Evolutionary conservation across 768 basidiomycete genomes (phyloP).

Genomic region (Amanita phalloides): DNA sequence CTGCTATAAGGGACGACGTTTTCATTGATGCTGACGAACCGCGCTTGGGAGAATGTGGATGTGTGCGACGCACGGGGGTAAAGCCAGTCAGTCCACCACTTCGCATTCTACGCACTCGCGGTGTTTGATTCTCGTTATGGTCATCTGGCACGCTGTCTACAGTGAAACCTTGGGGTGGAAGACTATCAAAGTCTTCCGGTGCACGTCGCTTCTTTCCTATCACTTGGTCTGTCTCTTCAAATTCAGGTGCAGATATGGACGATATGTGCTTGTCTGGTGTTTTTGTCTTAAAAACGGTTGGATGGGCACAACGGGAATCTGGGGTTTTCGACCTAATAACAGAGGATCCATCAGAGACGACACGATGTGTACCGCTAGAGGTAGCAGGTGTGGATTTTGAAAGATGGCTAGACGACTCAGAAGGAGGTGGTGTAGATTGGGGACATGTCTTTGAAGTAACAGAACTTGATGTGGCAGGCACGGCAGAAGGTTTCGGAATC

Average conservation of each 20-base stretch:
- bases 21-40: conserved; percentile 17
- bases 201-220: conserved; percentile 65
- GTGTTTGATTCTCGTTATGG: conserved; percentile 35
- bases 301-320: conserved; percentile 27
- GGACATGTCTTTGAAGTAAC: conserved; percentile 12
- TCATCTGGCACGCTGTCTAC: conserved; percentile 38
- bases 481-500: conserved; percentile 5
- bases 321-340: conserved; percentile 42
- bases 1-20: conserved; percentile 31
- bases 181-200: conserved; percentile 59
- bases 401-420: conserved; percentile 10
- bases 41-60: conserved; percentile 43
- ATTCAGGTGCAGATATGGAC: conserved; percentile 22
- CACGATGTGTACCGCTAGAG: conserved; percentile 15
- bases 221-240: conserved; percentile 1
- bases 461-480: conserved; percentile 4
- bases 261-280: conserved; percentile 33
- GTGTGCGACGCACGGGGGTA: conserved; percentile 53
- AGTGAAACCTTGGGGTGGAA: conserved; percentile 59
- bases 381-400: conserved; percentile 11
- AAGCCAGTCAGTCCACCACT: conserved; percentile 56
- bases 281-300: conserved; percentile 38
- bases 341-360: conserved; percentile 34
- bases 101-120: conserved; percentile 50
- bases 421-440: conserved; percentile 18